Evolutionary conservation across 257 asterid genomes (phyloP).

Genomic region (Mitragyna speciosa): DNA sequence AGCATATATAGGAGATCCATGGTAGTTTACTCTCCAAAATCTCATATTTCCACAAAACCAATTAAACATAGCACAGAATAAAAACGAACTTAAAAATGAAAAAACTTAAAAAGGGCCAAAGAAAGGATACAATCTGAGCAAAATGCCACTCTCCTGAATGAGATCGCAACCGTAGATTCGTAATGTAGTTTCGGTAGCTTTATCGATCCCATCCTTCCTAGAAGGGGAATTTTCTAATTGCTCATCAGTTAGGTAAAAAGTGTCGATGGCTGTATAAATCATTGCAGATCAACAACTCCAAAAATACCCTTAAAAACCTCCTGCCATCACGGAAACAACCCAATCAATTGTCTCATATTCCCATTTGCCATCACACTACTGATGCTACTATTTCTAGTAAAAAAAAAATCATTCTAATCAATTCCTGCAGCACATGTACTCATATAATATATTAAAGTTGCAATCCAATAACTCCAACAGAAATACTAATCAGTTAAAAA

Average conservation of each 20-base stretch:
- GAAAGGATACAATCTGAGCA: constrained; percentile 84
- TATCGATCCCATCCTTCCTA: constrained; percentile 77
- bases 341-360: neutral
- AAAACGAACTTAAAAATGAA: neutral
- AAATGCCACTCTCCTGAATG: constrained; percentile 91
- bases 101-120: neutral
- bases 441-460: too few relatives aligned
- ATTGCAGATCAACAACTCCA: constrained; percentile 25
- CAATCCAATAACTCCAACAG: too few relatives aligned
- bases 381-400: neutral
- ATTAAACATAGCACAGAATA: constrained; percentile 3
- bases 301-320: neutral
- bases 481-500: too few relatives aligned
- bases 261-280: constrained; percentile 91
- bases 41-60: neutral
- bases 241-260: constrained; percentile 79
- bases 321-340: neutral
- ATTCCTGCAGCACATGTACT: neutral
- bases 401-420: neutral
- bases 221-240: constrained; percentile 80
- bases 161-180: constrained; percentile 95
- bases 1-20: neutral
- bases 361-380: neutral
- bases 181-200: constrained; percentile 73
- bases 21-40: neutral